A percentile compares a stretch with the other conserved stretches of the same genome.
These are phyloP conservation scores for Scenedesmus sp. DNA, from an alignment of 163 green algal genomes.

Conservation along the genomic window DNA sequence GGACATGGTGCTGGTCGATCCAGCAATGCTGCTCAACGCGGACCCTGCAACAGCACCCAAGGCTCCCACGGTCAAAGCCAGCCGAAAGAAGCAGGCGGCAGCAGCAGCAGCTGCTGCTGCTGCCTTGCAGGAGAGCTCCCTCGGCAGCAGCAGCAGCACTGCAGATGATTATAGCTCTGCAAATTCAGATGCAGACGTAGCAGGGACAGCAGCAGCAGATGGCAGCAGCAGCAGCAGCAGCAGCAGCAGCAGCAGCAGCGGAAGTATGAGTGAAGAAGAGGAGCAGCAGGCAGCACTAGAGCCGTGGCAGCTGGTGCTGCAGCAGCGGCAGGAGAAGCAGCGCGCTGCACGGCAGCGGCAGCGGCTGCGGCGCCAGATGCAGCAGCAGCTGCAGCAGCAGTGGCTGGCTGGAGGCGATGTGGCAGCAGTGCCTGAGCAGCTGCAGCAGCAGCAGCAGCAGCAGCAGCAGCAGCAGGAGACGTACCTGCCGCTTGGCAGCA, in stretches of 20 bases:
- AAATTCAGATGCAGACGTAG: background rate
- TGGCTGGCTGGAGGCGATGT: background rate
- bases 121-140: background rate
- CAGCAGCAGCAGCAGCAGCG: constrained; percentile 11
- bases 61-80: constrained; percentile 24
- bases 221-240: background rate
- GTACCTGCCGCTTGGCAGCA: background rate
- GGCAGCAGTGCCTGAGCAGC: background rate
- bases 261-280: background rate
- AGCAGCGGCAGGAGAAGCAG: constrained; percentile 33
- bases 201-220: background rate
- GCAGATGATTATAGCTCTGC: background rate
- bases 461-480: background rate
- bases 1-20: constrained; percentile 73
- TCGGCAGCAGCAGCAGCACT: background rate
- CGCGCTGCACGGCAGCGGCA: background rate
- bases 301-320: constrained; percentile 11
- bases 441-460: constrained; percentile 26
- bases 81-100: constrained; percentile 35
- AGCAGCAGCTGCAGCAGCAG: constrained; percentile 42
- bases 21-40: constrained; percentile 60
- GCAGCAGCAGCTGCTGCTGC: constrained; percentile 40
- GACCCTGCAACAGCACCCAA: background rate
- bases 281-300: background rate
- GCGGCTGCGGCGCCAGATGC: background rate